These are phyloP conservation scores for Arabidopsis thaliana DNA, from an alignment of 345 rosid species.

Conservation along the genomic window TAIR10.1 NC_003076.8:15986001-15986500, in stretches of 20 bases:
- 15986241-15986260: constrained; percentile 70
- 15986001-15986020: constrained; percentile 37
- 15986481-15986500: constrained; percentile 86
- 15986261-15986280: constrained; percentile 72
- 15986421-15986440: constrained; percentile 87
- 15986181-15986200: constrained; percentile 94
- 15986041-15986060: constrained; percentile 27
- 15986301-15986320: constrained; percentile 47
- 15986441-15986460: constrained; percentile 74
- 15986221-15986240: constrained; percentile 58
- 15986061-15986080: constrained; percentile 30
- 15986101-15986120: not conserved
- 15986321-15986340: not conserved
- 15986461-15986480: constrained; percentile 75
- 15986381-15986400: constrained; percentile 83
- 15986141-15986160: not conserved
- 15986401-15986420: constrained; percentile 77
- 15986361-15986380: constrained; percentile 57
- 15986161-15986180: constrained; percentile 75
- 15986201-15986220: constrained; percentile 80
- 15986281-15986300: constrained; percentile 63
- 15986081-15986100: not conserved
- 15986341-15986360: not conserved
- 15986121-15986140: not conserved
- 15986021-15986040: constrained; percentile 23